Evolutionary conservation across 2,329 filamentous ascomycete species (phyloP).

Genomic region (Xylariaceae sp.): DNA sequence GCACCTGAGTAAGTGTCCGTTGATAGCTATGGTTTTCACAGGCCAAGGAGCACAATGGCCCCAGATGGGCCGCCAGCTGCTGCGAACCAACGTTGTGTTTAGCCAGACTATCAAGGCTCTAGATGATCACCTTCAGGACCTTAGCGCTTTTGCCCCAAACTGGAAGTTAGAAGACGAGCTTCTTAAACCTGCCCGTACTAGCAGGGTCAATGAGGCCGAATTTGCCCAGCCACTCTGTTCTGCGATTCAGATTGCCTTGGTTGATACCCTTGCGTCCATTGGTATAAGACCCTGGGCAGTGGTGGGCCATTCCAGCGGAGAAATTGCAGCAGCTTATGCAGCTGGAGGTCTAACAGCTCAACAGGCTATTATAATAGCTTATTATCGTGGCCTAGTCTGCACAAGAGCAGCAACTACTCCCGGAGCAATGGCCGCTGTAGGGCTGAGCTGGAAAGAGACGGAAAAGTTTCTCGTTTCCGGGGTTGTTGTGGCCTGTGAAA

Average conservation of each 20-base stretch:
- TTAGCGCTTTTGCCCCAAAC: too few relatives aligned
- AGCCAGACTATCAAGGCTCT: too few relatives aligned
- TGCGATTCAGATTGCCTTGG: slow-evolving; percentile 13
- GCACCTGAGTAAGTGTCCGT: too few relatives aligned
- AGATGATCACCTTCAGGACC: too few relatives aligned
- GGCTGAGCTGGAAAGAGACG: background rate
- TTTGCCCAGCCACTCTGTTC: slow-evolving; percentile 8
- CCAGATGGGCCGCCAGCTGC: background rate
- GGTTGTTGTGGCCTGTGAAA: slow-evolving; percentile 3
- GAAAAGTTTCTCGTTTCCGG: background rate
- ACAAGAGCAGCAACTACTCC: background rate
- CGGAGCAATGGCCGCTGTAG: slow-evolving; percentile 23
- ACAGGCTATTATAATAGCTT: slow-evolving; percentile 14
- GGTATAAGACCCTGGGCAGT: slow-evolving; percentile 7
- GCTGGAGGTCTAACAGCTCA: slow-evolving; percentile 30
- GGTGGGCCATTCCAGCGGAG: slow-evolving; percentile 34
- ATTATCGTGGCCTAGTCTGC: slow-evolving; percentile 13
- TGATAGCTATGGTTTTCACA: slow-evolving; percentile 1
- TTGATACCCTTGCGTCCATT: slow-evolving; percentile 5
- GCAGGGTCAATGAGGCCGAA: background rate
- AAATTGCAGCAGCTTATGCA: slow-evolving; percentile 45
- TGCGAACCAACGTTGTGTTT: too few relatives aligned
- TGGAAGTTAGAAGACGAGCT: too few relatives aligned
- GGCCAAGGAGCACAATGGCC: slow-evolving; percentile 7
- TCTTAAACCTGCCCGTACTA: too few relatives aligned